Evolutionary conservation across 2,329 filamentous ascomycete genomes (phyloP), one percentile per base, ranked within the genome.

Genomic region (Diaporthe caulivora): DNA sequence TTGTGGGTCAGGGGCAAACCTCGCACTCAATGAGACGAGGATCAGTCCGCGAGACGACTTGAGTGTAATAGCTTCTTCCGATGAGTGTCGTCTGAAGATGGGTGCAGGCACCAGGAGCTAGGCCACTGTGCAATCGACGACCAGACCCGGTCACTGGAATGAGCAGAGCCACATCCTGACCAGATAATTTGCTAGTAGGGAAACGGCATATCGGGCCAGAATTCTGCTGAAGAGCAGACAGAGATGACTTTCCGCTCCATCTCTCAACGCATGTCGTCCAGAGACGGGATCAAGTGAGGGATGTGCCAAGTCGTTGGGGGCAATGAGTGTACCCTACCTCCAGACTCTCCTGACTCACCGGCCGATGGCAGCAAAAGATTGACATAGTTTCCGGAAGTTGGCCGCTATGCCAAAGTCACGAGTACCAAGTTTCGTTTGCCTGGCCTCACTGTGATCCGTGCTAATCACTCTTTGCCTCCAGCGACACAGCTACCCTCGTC

Each of bases 341-440:
- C 51, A 1, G 62, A 37, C 31, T 37, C 62, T 51, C 62, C 44
- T 65, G 62, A 65, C 62, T 65, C 68, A 70, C 26, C 54, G 47
- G n/a, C 68, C 40, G 21, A 49, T 49, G 29, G 17, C 29, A 34
- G 40, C 29, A 55, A 37, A 37, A 18, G 13, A 17, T 29, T 9
- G 68, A 34, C 42, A 51, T 24, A 26, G 29, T 37, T 60, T 11
- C 53, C 42, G 24, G 21, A 49, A 42, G 68, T 34, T 10, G 31
- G 68, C 42, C 37, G 68, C 29, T 8, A 55, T 26, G 37, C 47
- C 49, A 26, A 60, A 47, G 68, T 37, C 42, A 54, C 15, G n/a
- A n/a, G 62, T 49, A 65, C 44, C 31, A 47, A 26, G 26, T 49
- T 51, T n/a, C 60, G 54, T 26, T 49, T 51, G 54, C 21, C 68